These are phyloP conservation scores for Phylloporus rhodoxanthus DNA, from an alignment of 768 basidiomycete species.

Conservation along the genomic window DNA sequence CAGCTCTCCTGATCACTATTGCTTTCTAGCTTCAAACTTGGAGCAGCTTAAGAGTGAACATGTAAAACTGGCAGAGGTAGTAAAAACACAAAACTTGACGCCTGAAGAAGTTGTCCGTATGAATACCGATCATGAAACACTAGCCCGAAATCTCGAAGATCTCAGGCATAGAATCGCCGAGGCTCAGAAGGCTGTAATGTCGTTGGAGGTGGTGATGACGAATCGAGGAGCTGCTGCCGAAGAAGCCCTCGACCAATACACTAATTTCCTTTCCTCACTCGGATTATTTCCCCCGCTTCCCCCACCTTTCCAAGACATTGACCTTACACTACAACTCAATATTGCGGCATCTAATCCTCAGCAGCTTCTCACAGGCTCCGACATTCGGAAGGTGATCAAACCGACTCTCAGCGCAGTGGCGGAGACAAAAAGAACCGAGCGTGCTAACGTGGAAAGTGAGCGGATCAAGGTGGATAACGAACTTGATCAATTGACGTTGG, in stretches of 20 bases:
- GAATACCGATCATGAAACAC: constrained; percentile 81
- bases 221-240: constrained; percentile 78
- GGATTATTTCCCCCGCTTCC: constrained; percentile 74
- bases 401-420: constrained; percentile 70
- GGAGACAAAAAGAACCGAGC: constrained; percentile 64
- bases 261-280: constrained; percentile 63
- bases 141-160: constrained; percentile 68
- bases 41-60: constrained; percentile 62
- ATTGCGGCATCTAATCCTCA: constrained; percentile 66
- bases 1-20: neutral
- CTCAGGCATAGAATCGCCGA: constrained; percentile 72
- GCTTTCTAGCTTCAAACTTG: constrained; percentile 51
- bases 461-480: constrained; percentile 78
- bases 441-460: constrained; percentile 68
- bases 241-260: constrained; percentile 76
- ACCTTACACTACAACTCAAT: constrained; percentile 79
- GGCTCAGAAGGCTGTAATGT: constrained; percentile 64
- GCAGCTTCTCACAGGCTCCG: constrained; percentile 60
- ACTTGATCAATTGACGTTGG: constrained; percentile 66
- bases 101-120: constrained; percentile 88
- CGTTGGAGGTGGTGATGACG: constrained; percentile 77
- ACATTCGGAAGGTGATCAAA: constrained; percentile 68
- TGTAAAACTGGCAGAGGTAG: constrained; percentile 53
- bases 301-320: constrained; percentile 62
- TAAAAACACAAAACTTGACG: constrained; percentile 83